These are phyloP conservation scores for Laguncularia racemosa DNA, from an alignment of 345 rosid species.

Conservation along the genomic window DNA sequence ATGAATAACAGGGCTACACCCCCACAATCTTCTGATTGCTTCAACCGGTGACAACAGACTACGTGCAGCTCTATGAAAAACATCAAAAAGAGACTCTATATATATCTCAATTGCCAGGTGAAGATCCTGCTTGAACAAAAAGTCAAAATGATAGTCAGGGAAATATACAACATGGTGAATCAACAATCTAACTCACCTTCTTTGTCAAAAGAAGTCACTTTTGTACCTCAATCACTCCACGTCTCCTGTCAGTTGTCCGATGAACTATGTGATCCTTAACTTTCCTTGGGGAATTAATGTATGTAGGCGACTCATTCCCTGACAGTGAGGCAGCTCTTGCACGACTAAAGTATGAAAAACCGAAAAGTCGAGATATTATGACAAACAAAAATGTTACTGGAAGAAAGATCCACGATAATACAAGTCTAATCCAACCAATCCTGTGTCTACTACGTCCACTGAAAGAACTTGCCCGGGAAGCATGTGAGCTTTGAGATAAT, in stretches of 20 bases:
- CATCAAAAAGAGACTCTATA: constrained; percentile 76
- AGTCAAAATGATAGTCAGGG: constrained; percentile 3
- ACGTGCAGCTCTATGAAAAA: constrained; percentile 61
- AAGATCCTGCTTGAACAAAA: constrained; percentile 54
- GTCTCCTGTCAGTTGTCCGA: constrained; percentile 78
- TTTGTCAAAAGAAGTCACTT: not conserved
- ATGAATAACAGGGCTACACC: constrained; percentile 25
- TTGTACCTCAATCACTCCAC: constrained; percentile 85
- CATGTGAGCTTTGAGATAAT: constrained; percentile 56
- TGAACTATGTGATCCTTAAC: constrained; percentile 59
- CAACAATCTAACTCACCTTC: not conserved
- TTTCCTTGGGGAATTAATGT: constrained; percentile 31
- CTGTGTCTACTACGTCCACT: constrained; percentile 28
- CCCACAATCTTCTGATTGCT: constrained; percentile 25
- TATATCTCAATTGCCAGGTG: constrained; percentile 82
- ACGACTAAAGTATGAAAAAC: constrained; percentile 27
- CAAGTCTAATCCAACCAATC: constrained; percentile 45
- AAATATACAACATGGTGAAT: not conserved
- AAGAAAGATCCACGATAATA: constrained; percentile 55
- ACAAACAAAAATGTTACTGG: constrained; percentile 53
- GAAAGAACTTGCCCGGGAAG: constrained; percentile 42
- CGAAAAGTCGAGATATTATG: constrained; percentile 34
- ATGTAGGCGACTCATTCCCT: constrained; percentile 29
- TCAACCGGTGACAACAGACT: constrained; percentile 66
- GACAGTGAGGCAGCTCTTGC: constrained; percentile 11